Evolutionary conservation across 2,329 filamentous ascomycete genomes (phyloP).

Genomic region (Helminthosporium solani): DNA sequence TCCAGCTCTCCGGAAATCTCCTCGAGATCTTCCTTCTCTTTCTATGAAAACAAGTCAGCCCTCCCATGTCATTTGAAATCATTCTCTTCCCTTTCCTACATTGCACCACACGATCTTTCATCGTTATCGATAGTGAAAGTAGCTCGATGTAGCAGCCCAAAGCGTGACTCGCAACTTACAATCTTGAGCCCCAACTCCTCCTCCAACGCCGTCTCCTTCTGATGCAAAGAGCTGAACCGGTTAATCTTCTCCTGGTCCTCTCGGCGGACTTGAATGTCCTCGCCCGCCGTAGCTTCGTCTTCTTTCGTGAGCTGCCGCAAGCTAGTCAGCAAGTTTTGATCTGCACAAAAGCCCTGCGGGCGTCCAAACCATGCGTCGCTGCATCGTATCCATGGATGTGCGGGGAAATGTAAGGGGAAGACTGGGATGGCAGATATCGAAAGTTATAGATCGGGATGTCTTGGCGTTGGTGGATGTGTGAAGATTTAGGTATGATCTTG

Average conservation of each 20-base stretch:
- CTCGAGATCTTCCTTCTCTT: slow-evolving; percentile 97
- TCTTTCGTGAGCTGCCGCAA: slow-evolving; percentile 78
- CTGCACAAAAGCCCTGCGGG: neutral
- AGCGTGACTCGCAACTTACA: too few species aligned
- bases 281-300: slow-evolving; percentile 71
- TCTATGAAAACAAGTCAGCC: slow-evolving; percentile 56
- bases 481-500: neutral
- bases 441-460: neutral
- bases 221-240: slow-evolving; percentile 90
- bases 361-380: slow-evolving; percentile 11
- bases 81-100: too few species aligned
- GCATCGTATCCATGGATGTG: slow-evolving; percentile 2
- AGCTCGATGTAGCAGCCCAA: too few species aligned
- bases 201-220: slow-evolving; percentile 75
- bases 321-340: neutral
- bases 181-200: slow-evolving; percentile 78
- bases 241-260: slow-evolving; percentile 99
- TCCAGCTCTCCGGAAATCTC: slow-evolving; percentile 90
- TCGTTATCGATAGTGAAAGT: too few species aligned
- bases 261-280: slow-evolving; percentile 90
- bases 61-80: too few species aligned
- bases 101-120: neutral
- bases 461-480: neutral
- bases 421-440: neutral
- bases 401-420: neutral